Evolutionary conservation across 2,329 filamentous ascomycete genomes (phyloP).

Genomic region (Ophiostoma sp.): DNA sequence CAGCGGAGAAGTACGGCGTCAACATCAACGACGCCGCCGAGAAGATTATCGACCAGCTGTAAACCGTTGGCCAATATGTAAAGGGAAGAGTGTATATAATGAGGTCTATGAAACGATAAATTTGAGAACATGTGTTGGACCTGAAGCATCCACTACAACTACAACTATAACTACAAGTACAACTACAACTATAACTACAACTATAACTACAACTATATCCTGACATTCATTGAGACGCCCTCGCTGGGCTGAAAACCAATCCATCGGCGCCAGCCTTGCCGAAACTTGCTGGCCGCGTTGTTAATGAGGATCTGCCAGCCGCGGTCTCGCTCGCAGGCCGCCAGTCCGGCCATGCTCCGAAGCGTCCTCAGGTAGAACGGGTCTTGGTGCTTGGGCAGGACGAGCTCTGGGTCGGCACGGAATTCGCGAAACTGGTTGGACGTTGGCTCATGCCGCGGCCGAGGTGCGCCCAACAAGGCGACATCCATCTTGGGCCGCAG

Average conservation of each 20-base stretch:
- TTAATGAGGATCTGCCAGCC: conserved; percentile 4
- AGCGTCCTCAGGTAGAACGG: not conserved
- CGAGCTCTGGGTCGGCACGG: not conserved
- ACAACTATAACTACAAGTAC: no score
- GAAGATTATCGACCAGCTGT: conserved; percentile 37
- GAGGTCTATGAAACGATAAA: not conserved
- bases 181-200: not conserved
- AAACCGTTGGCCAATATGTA: not conserved
- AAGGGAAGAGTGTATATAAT: not conserved
- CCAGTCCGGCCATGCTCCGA: not conserved
- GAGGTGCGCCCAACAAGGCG: not conserved
- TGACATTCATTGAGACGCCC: not conserved
- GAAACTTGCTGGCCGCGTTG: not conserved
- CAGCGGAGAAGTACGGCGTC: conserved; percentile 32
- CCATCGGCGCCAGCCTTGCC: not conserved
- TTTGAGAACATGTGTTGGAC: not conserved
- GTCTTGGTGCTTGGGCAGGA: not conserved
- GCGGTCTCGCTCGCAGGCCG: not conserved
- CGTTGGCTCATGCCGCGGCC: not conserved
- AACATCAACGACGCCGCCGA: conserved; percentile 36
- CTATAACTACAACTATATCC: not conserved
- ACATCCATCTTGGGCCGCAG: conserved; percentile 13
- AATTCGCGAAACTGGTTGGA: not conserved
- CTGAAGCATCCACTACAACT: no score
- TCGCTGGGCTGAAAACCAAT: not conserved